These are phyloP conservation scores for Entoloma clypeatum DNA, from an alignment of 1,284 basidiomycete genomes.

Conservation along the genomic window DNA sequence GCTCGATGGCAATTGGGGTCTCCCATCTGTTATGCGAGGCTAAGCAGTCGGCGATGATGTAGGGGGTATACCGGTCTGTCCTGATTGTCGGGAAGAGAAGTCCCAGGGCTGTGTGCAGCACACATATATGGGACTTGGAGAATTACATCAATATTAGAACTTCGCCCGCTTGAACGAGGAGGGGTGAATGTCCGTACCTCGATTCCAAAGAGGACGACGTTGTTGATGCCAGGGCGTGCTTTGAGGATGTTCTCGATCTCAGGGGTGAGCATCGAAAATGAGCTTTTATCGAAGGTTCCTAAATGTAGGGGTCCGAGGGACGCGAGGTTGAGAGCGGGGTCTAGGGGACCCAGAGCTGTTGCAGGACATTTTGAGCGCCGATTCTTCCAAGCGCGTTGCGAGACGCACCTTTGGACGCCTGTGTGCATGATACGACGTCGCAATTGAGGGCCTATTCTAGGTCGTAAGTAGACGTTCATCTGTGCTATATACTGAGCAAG, in stretches of 20 bases:
- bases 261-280: constrained; percentile 82
- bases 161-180: background rate
- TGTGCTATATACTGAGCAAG: constrained; percentile 7
- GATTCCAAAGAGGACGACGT: constrained; percentile 81
- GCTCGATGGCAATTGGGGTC: constrained; percentile 56
- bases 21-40: constrained; percentile 79
- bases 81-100: constrained; percentile 36
- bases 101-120: constrained; percentile 78
- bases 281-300: constrained; percentile 64
- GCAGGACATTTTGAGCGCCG: constrained; percentile 2
- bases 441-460: constrained; percentile 56
- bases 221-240: constrained; percentile 46
- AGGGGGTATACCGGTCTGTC: constrained; percentile 32
- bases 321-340: constrained; percentile 59
- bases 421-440: constrained; percentile 78
- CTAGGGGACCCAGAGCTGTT: constrained; percentile 73
- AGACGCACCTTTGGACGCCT: constrained; percentile 69
- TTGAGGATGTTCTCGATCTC: constrained; percentile 56
- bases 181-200: constrained; percentile 49
- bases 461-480: background rate
- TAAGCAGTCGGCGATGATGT: constrained; percentile 80
- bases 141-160: constrained; percentile 1
- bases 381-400: background rate
- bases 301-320: constrained; percentile 56
- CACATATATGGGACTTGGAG: constrained; percentile 81